Evolutionary conservation across 179 eudicot genomes (phyloP).

Genomic region (Camellia oleifera): DNA sequence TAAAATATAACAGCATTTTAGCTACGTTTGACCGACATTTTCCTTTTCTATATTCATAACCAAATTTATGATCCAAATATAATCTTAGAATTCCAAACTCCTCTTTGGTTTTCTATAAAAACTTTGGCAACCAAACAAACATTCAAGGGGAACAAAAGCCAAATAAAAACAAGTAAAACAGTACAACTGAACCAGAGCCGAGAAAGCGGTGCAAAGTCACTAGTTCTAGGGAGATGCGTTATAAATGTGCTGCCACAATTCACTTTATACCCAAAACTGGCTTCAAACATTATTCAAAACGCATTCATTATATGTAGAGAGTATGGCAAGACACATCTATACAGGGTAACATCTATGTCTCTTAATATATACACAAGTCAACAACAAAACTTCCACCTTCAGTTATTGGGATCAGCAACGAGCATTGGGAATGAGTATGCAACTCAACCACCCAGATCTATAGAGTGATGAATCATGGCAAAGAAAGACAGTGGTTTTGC

Average conservation of each 20-base stretch:
- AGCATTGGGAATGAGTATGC: neutral
- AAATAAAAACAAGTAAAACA: neutral
- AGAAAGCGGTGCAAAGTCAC: neutral
- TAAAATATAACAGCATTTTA: too few relatives aligned
- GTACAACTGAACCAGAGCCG: neutral
- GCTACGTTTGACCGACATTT: too few relatives aligned
- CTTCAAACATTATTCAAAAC: neutral
- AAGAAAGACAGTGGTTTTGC: neutral
- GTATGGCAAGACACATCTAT: neutral
- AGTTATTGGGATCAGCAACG: neutral
- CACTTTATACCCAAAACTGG: neutral
- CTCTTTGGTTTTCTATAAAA: neutral
- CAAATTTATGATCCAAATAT: too few relatives aligned
- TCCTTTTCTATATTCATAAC: too few relatives aligned
- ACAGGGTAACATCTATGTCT: neutral
- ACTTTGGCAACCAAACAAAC: neutral
- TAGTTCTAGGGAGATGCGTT: neutral
- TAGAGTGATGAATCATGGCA: neutral
- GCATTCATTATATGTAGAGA: neutral
- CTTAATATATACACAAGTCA: neutral
- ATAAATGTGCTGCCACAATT: neutral
- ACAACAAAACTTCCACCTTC: neutral
- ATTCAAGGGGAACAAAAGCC: neutral
- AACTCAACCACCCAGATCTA: neutral
- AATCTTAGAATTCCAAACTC: neutral